Evolutionary conservation across 1,284 basidiomycete genomes (phyloP).

Genomic region (Ganoderma meredithae): DNA sequence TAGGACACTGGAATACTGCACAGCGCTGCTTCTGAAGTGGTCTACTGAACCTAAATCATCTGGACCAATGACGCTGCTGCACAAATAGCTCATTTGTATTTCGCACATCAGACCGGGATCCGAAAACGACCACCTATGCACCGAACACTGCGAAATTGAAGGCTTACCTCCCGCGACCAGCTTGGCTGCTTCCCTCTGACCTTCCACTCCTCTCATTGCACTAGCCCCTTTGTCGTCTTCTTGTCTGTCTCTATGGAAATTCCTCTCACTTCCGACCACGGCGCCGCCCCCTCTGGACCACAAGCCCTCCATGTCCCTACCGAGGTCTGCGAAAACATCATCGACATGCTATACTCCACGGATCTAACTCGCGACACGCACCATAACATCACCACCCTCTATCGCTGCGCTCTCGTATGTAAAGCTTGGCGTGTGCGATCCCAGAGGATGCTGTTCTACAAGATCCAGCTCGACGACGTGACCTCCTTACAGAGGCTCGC

Average conservation of each 20-base stretch:
- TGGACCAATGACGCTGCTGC: no score
- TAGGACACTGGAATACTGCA: no score
- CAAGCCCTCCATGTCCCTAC: background rate
- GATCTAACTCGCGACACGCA: background rate
- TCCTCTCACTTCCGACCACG: background rate
- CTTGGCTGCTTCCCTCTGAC: no score
- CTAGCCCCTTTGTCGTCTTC: background rate
- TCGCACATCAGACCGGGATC: no score
- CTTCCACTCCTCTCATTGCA: no score
- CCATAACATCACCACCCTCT: background rate
- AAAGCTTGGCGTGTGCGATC: background rate
- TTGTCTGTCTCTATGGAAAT: background rate
- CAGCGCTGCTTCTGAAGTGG: no score
- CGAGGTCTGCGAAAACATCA: constrained; percentile 4
- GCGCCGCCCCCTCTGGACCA: background rate
- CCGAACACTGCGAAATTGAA: no score
- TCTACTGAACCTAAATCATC: no score
- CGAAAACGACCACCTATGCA: no score
- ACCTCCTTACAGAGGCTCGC: background rate
- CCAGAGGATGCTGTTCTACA: background rate
- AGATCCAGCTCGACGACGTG: background rate
- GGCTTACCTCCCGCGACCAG: no score
- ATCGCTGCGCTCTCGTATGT: background rate
- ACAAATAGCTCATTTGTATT: no score
- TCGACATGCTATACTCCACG: background rate